A percentile compares a stretch with the other conserved stretches of the same genome.
Conservation (phyloP, 2,329 filamentous ascomycete genomes). For the Furcasterigmium sp. region DNA sequence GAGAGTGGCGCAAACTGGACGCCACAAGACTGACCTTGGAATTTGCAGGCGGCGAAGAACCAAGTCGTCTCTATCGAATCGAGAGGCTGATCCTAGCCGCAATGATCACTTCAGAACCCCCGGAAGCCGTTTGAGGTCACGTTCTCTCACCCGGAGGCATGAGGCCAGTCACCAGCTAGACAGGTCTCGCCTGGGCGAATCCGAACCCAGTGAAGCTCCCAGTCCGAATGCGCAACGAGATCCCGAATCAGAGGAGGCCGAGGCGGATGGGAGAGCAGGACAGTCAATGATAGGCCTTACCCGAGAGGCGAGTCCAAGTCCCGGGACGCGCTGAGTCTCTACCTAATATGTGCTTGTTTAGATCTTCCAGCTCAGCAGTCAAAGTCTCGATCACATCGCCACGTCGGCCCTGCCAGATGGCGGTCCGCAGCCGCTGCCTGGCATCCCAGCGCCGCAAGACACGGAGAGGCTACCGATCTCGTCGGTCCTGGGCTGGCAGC, state of each 20-base stretch:
- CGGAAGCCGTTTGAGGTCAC: background rate
- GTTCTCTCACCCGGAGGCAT: background rate
- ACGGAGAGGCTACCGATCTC: constrained; percentile 4
- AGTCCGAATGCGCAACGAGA: background rate
- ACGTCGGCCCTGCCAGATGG: background rate
- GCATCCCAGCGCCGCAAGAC: too few species aligned
- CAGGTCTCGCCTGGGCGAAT: background rate
- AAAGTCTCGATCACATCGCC: background rate
- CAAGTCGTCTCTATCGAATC: background rate
- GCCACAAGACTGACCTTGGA: too few species aligned
- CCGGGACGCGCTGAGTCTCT: background rate
- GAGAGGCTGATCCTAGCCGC: background rate
- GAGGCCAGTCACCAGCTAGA: background rate
- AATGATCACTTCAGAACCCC: background rate
- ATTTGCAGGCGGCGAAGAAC: background rate
- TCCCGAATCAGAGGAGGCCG: background rate
- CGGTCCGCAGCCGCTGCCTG: background rate
- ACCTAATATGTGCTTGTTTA: background rate
- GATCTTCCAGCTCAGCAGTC: background rate
- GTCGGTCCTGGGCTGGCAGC: constrained; percentile 3
- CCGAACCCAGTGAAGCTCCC: background rate
- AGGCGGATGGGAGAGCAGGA: background rate
- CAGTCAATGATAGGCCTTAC: background rate
- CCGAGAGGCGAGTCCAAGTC: background rate
- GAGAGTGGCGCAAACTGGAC: too few species aligned